Evolutionary conservation across 495 filamentous ascomycete genomes (phyloP), one percentile per base, ranked within the genome.

Genomic region (Chaetomium cochliodes): DNA sequence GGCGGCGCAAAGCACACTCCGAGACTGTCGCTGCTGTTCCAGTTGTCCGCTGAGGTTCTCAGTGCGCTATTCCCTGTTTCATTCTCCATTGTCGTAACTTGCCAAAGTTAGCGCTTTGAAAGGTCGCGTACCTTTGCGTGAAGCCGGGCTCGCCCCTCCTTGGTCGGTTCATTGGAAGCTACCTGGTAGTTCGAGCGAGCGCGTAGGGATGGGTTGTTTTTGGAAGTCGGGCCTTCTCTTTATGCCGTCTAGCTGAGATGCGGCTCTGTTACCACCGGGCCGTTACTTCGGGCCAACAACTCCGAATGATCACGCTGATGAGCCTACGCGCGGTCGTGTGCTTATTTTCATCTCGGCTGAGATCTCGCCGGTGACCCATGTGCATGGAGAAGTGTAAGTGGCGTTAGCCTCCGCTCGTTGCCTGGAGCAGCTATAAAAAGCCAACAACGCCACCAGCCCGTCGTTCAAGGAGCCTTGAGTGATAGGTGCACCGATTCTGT

Each of bases 261-360:
- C 16, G 53, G 53, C 53, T 56, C 33, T 39, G 53, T 12, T 56
- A 18, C 53, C 53, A 56, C 51, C 2, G 8, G 33, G 53, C 33
- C 53, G 28, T n/a, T 3, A 9, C 28, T 39, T 33, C 26, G 4
- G 51, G 51, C 25, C 26, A 53, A 33, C 51, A 12, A 53, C 25
- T 12, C 18, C n/a, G 46, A 15, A 30, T 53, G 51, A 13, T 41
- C 28, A 39, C 9, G 33, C 16, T 5, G 53, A 20, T 20, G 26
- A 22, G 53, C 53, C 28, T 39, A 20, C 28, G 39, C 33, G 53
- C 30, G 53, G 53, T 30, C 53, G 33, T 22, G 9, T n/a, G 16
- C 16, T 11, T n/a, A 16, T 15, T 41, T 18, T 4, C 28, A 39
- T 9, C 6, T 13, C n/a, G 30, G 53, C 28, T 37, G 53, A 53